Base-by-base conservation (phyloP, 768 basidiomycete species). In the Lactifluus subvellereus region DNA sequence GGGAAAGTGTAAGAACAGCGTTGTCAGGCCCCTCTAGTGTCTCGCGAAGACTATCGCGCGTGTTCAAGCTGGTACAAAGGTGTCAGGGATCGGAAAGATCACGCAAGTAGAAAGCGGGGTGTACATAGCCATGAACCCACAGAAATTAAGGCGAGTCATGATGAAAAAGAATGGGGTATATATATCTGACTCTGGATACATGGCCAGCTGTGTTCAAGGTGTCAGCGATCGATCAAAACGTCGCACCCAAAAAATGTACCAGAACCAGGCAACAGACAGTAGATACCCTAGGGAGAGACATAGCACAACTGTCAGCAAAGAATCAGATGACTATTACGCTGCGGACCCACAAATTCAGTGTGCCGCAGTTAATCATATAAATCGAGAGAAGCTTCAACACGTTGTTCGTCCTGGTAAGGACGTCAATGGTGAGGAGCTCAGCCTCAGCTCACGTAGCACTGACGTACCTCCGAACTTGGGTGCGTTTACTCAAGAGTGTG, bases 331-430 rank as follows among this genome's bases (percentile, higher is more conserved):
- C 18, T n/a, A 11, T 2, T 4, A 27, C 22, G 16, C 32, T 57
- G 40, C 13, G 6, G 43, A 18, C 57, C 20, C 18, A 58, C 57
- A 58, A 37, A 20, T 50, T 58, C 32, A 50, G 22, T n/a, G 22
- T 13, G 22, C 57, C 57, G 18, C 57, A 58, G 37, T 58, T 50
- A 4, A 58, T 58, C 48, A 47, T 22, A 40, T 58, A 50, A 32
- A 50, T 38, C 16, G 37, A 35, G 22, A 58, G 13, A 50, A 10
- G 14, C 4, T 49, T 50, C 37, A 50, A 18, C 7, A 50, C 48
- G 18, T 30, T 50, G 48, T 58, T 22, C 32, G 48, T 50, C 20
- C 47, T 58, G 22, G 27, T 2, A 4, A n/a, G 43, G 3, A 16
- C 1, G 20, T 57, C 13, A 48, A 57, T n/a, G 3, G 6, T 7